These are phyloP conservation scores for Linderina pennispora DNA, from an alignment of 192 early-diverging fungal genomes.

Conservation along the genomic window DNA sequence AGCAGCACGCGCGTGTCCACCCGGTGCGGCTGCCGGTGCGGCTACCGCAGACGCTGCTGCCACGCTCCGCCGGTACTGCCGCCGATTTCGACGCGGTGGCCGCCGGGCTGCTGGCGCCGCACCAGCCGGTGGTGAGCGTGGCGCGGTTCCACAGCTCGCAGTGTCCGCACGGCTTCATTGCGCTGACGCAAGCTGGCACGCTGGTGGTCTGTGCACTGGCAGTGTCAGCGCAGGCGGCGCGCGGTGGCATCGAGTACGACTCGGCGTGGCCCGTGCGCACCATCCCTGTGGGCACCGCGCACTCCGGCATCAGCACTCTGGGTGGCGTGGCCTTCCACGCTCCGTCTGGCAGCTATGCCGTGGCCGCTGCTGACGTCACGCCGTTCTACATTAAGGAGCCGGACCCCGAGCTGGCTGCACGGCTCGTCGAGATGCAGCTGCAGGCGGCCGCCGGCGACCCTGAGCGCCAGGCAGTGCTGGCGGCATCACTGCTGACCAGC, in stretches of 20 bases:
- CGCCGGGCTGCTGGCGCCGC: constrained; percentile 9
- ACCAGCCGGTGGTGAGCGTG: constrained; percentile 17
- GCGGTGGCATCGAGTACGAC: constrained; percentile 38
- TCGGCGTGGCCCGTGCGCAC: constrained; percentile 41
- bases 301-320: constrained; percentile 28
- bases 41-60: constrained; percentile 5
- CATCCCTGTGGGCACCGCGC: constrained; percentile 33
- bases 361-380: constrained; percentile 60
- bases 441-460: background rate
- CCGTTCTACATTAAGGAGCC: constrained; percentile 70
- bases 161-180: constrained; percentile 33
- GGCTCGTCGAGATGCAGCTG: constrained; percentile 15
- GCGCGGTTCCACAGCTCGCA: constrained; percentile 37
- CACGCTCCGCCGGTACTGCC: background rate
- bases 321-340: constrained; percentile 82
- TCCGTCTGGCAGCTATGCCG: constrained; percentile 72
- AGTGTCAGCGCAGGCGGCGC: constrained; percentile 6
- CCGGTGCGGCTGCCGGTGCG: constrained; percentile 26
- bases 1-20: constrained; percentile 40
- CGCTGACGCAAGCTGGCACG: constrained; percentile 33
- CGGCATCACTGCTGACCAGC: background rate
- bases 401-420: constrained; percentile 48
- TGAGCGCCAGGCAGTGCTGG: too few relatives aligned
- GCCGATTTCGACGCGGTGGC: constrained; percentile 16
- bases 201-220: constrained; percentile 28